These are phyloP conservation scores for Chalciporus piperatus DNA, from an alignment of 768 basidiomycete genomes.

Conservation along the genomic window DNA sequence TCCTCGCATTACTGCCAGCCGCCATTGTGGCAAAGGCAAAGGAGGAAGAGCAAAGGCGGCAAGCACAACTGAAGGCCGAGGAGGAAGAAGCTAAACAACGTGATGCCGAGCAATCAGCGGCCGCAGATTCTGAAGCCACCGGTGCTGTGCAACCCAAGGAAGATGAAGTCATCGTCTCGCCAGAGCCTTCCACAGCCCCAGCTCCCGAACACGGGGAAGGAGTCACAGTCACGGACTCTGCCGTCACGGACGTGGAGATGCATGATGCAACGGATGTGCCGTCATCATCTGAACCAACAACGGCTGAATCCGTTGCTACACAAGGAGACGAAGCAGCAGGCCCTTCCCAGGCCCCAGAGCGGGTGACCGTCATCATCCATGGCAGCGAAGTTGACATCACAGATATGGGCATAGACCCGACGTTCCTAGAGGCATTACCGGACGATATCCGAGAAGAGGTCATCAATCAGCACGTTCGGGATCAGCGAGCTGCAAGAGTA, in stretches of 20 bases:
- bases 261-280: conserved; percentile 36
- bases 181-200: conserved; percentile 8
- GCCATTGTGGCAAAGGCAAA: conserved; percentile 58
- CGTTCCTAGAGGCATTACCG: conserved; percentile 94
- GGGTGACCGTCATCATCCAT: conserved; percentile 88
- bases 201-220: conserved; percentile 14
- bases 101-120: conserved; percentile 30
- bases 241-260: conserved; percentile 49
- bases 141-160: conserved; percentile 25
- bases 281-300: conserved; percentile 18
- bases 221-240: conserved; percentile 31
- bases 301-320: conserved; percentile 18
- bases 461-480: conserved; percentile 93
- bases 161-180: conserved; percentile 10
- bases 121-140: conserved; percentile 34
- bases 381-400: conserved; percentile 96
- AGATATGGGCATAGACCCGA: conserved; percentile 96
- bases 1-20: conserved; percentile 73
- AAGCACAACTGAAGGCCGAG: conserved; percentile 56
- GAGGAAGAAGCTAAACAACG: conserved; percentile 46
- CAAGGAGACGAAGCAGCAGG: conserved; percentile 20
- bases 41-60: conserved; percentile 36
- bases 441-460: conserved; percentile 99
- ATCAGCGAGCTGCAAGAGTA: conserved; percentile 75
- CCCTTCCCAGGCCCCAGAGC: conserved; percentile 44